Conservation (phyloP, 225 moss, liverwort and hornwort genomes). For the Neckera pumila region DNA sequence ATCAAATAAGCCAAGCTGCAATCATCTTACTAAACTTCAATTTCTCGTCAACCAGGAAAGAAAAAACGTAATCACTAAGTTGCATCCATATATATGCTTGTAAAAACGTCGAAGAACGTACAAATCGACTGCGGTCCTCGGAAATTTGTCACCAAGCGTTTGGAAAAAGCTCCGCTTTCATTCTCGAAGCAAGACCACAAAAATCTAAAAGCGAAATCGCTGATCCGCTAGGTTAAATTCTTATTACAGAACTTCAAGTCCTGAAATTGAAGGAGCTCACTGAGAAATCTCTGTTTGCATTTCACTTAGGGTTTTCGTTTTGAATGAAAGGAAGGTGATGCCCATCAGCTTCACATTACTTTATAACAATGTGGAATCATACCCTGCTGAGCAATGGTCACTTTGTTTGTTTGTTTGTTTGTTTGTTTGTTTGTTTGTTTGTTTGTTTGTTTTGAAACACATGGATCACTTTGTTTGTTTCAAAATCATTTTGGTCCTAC, state of each 20-base stretch:
- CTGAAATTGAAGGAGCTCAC: background rate
- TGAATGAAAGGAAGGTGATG: background rate
- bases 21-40: background rate
- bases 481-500: background rate
- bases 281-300: background rate
- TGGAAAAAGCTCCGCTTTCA: background rate
- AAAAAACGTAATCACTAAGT: no score
- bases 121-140: background rate
- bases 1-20: background rate
- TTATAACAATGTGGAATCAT: background rate
- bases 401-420: background rate
- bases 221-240: background rate
- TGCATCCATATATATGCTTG: background rate
- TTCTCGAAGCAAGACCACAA: background rate
- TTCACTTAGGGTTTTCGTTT: background rate
- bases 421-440: background rate
- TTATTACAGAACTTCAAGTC: background rate
- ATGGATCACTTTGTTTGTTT: no score
- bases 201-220: background rate
- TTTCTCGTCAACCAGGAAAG: background rate
- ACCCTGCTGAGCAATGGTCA: background rate
- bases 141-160: background rate
- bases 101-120: background rate
- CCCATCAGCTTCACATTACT: background rate
- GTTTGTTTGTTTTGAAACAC: no score